Evolutionary conservation across 176 grass and related monocot genomes (phyloP).

Genomic region (Carex pumila): DNA sequence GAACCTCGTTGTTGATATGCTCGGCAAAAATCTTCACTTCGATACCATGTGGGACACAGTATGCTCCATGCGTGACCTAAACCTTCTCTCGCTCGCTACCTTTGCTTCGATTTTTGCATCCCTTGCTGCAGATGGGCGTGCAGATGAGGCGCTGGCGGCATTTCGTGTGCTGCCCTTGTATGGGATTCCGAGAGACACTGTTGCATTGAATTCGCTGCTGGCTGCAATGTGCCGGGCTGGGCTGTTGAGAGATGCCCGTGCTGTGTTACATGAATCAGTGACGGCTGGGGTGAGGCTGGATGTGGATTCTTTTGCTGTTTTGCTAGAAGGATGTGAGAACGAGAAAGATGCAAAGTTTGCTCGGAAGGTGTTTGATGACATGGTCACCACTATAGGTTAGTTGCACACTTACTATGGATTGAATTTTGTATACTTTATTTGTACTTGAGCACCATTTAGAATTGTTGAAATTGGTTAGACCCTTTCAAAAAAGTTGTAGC

Average conservation of each 20-base stretch:
- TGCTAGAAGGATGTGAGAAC: conserved; percentile 74
- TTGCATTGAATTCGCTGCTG: conserved; percentile 66
- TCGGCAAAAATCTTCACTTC: conserved; percentile 72
- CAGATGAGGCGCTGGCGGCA: conserved; percentile 19
- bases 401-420: not conserved
- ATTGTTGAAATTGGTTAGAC: not conserved
- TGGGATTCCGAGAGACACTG: conserved; percentile 38
- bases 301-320: conserved; percentile 69
- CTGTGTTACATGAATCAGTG: conserved; percentile 26
- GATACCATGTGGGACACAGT: conserved; percentile 60
- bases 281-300: conserved; percentile 34
- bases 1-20: conserved; percentile 85
- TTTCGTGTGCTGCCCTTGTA: conserved; percentile 46
- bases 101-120: conserved; percentile 81
- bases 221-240: conserved; percentile 66
- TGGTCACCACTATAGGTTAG: conserved; percentile 32
- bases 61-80: conserved; percentile 50
- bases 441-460: not conserved
- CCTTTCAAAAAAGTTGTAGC: not conserved
- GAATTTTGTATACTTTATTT: not conserved
- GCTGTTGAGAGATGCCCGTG: conserved; percentile 51
- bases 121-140: conserved; percentile 24
- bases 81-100: conserved; percentile 61
- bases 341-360: conserved; percentile 37
- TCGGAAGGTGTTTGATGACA: conserved; percentile 75